These are phyloP conservation scores for Aspergillus asperescens DNA, from an alignment of 495 filamentous ascomycete genomes.

Conservation along the genomic window DNA sequence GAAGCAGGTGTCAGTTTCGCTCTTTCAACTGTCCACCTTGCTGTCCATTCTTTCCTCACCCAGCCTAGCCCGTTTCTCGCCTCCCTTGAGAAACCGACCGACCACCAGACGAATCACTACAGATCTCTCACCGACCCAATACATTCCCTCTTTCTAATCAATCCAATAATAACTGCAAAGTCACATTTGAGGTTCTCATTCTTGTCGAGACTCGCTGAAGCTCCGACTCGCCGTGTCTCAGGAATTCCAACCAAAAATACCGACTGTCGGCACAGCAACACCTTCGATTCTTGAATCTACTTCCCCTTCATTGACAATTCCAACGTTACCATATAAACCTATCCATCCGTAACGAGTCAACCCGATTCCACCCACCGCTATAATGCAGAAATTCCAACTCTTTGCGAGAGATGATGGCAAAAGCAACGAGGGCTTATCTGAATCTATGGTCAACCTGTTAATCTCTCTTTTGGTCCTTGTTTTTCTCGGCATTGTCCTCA, in stretches of 20 bases:
- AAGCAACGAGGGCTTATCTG: constrained; percentile 39
- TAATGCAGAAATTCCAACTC: constrained; percentile 48
- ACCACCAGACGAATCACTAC: constrained; percentile 10
- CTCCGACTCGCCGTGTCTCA: neutral
- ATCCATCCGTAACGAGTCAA: too few relatives aligned
- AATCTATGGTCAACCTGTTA: constrained; percentile 63
- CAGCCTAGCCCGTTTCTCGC: constrained; percentile 13
- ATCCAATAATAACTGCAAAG: constrained; percentile 6
- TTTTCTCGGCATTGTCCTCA: constrained; percentile 59
- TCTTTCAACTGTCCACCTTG: constrained; percentile 66
- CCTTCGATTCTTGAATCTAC: constrained; percentile 13
- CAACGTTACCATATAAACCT: neutral
- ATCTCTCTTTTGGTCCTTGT: constrained; percentile 75
- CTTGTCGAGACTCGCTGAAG: constrained; percentile 3
- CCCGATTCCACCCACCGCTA: too few relatives aligned
- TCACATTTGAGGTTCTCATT: neutral
- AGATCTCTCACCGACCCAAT: constrained; percentile 13
- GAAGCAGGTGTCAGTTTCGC: constrained; percentile 71
- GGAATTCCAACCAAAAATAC: neutral
- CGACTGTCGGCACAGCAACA: constrained; percentile 1
- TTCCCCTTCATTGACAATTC: constrained; percentile 1
- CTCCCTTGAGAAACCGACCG: constrained; percentile 3
- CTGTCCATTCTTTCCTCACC: constrained; percentile 48
- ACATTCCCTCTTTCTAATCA: constrained; percentile 15
- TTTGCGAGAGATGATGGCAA: constrained; percentile 47